Conservation (phyloP, 208 protist species). For the Leptomonas pyrrhocoris region DNA sequence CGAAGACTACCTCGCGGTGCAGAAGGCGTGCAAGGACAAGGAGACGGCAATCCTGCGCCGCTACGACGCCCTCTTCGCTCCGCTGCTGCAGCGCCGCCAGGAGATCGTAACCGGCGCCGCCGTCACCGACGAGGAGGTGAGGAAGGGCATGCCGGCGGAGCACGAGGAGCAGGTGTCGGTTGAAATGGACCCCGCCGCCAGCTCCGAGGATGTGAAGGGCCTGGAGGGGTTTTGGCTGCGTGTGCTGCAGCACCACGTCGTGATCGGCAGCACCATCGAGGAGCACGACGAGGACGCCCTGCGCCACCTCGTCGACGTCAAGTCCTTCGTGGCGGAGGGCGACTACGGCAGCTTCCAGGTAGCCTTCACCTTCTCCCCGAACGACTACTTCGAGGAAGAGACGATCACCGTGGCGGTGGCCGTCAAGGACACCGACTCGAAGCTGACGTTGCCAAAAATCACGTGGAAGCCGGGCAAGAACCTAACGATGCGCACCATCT, state of each 20-base stretch:
- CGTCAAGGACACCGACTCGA: slow-evolving; percentile 42
- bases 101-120: slow-evolving; percentile 79
- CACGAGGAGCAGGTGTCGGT: slow-evolving; percentile 58
- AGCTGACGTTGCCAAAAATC: slow-evolving; percentile 58
- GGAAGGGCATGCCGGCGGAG: slow-evolving; percentile 66
- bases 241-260: slow-evolving; percentile 72
- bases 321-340: slow-evolving; percentile 53
- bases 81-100: slow-evolving; percentile 64
- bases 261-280: slow-evolving; percentile 68
- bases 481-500: slow-evolving; percentile 59
- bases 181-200: slow-evolving; percentile 25
- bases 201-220: slow-evolving; percentile 25
- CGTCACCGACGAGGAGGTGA: slow-evolving; percentile 73
- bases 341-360: slow-evolving; percentile 74
- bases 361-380: slow-evolving; percentile 83
- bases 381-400: slow-evolving; percentile 80
- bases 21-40: slow-evolving; percentile 66
- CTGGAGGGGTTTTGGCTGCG: slow-evolving; percentile 79
- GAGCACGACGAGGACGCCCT: slow-evolving; percentile 79
- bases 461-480: slow-evolving; percentile 87
- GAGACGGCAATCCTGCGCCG: slow-evolving; percentile 69
- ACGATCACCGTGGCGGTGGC: slow-evolving; percentile 60
- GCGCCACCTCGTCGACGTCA: slow-evolving; percentile 68
- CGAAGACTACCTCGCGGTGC: slow-evolving; percentile 63
- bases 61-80: slow-evolving; percentile 73